A percentile compares a stretch with the other conserved stretches of the same genome.
phyloP scores from a whole-genome alignment of 2,329 filamentous ascomycete species.

The Onygenales sp. region DNA sequence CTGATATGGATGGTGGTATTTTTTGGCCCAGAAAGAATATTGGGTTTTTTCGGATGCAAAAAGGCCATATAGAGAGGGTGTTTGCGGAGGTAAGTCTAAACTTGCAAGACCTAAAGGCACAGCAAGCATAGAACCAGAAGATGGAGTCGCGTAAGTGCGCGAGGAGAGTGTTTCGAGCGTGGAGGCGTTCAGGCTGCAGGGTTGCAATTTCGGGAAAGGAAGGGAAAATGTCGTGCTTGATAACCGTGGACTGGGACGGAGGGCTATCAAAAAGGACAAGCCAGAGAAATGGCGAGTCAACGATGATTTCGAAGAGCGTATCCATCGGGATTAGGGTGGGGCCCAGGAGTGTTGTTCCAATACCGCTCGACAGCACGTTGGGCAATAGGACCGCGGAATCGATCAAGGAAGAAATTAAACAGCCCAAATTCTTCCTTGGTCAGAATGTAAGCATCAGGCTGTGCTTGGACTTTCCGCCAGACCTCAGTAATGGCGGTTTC shows the following conservation, averaged over 20 bases:
- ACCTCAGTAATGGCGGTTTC: conserved; percentile 54
- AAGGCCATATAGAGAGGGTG: too few species aligned
- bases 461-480: conserved; percentile 56
- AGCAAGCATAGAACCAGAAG: too few species aligned
- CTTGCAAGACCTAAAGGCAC: too few species aligned
- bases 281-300: too few species aligned
- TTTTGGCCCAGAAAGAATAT: too few species aligned
- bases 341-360: conserved; percentile 39
- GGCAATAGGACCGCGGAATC: conserved; percentile 48
- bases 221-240: not conserved
- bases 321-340: conserved; percentile 16
- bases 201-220: not conserved
- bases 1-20: too few species aligned
- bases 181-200: too few species aligned
- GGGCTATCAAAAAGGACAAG: too few species aligned
- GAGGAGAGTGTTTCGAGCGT: too few species aligned
- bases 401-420: conserved; percentile 73
- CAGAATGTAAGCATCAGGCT: conserved; percentile 63
- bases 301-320: conserved; percentile 6
- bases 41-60: too few species aligned
- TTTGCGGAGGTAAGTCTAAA: too few species aligned
- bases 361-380: conserved; percentile 47
- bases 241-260: not conserved
- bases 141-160: too few species aligned
- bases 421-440: conserved; percentile 69